These are phyloP conservation scores for Puccinia hordei DNA, from an alignment of 1,284 basidiomycete species.

Conservation along the genomic window DNA sequence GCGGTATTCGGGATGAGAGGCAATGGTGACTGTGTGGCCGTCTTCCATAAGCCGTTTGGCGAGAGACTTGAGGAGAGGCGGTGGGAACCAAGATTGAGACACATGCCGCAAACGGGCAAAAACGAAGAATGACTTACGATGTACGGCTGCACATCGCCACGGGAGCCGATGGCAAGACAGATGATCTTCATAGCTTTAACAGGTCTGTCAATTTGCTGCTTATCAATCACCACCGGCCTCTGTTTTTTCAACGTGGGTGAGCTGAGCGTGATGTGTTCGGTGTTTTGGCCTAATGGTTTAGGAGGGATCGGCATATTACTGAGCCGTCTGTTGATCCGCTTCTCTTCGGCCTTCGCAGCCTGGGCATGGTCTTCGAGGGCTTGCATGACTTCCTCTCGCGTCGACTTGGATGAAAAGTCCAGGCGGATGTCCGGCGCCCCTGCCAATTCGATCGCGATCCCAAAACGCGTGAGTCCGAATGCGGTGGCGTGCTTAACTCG, in stretches of 20 bases:
- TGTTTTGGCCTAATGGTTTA: slow-evolving; percentile 22
- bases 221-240: slow-evolving; percentile 7
- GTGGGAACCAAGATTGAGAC: not conserved
- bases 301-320: slow-evolving; percentile 26
- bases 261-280: not conserved
- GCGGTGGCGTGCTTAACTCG: slow-evolving; percentile 53
- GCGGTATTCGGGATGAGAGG: slow-evolving; percentile 89
- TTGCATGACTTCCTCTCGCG: slow-evolving; percentile 53
- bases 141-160: slow-evolving; percentile 78
- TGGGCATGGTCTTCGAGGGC: slow-evolving; percentile 5
- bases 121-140: slow-evolving; percentile 52
- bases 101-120: not conserved
- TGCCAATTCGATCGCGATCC: slow-evolving; percentile 55
- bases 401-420: slow-evolving; percentile 53
- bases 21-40: slow-evolving; percentile 80
- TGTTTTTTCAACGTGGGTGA: not conserved
- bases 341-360: slow-evolving; percentile 11
- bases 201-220: slow-evolving; percentile 2
- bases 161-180: slow-evolving; percentile 89
- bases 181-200: slow-evolving; percentile 66
- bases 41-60: slow-evolving; percentile 88
- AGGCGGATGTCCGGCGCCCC: slow-evolving; percentile 56
- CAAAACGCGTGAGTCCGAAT: slow-evolving; percentile 56
- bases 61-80: slow-evolving; percentile 60
- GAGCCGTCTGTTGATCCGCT: slow-evolving; percentile 22